Evolutionary conservation across 805 yeast genomes (phyloP).

Genomic region (Komagataella mondaviorum): DNA sequence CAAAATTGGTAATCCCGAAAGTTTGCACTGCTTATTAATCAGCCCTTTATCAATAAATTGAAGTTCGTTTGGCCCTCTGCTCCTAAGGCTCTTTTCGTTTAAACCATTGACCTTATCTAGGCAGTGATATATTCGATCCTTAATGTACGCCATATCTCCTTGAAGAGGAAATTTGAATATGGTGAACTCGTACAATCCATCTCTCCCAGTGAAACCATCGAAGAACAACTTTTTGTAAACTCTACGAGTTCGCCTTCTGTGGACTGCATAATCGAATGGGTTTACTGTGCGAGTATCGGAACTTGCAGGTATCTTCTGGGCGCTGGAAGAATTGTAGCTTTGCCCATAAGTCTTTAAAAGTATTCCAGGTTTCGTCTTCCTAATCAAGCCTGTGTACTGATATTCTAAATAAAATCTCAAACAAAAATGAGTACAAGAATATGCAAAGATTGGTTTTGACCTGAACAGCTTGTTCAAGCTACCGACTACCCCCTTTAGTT

Average conservation of each 20-base stretch:
- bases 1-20: slow-evolving; percentile 11
- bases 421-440: not conserved
- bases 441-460: not conserved
- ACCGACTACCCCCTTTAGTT: not conserved
- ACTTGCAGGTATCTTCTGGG: slow-evolving; percentile 18
- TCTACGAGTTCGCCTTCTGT: slow-evolving; percentile 5
- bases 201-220: slow-evolving; percentile 8
- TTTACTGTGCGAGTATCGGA: not conserved
- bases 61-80: slow-evolving; percentile 1
- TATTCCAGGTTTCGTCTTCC: slow-evolving; percentile 20
- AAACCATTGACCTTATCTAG: slow-evolving; percentile 6
- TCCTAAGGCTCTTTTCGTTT: slow-evolving; percentile 3
- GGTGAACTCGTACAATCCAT: slow-evolving; percentile 14
- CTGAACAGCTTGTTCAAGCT: not conserved
- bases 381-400: slow-evolving; percentile 11
- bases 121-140: slow-evolving; percentile 6
- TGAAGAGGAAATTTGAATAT: slow-evolving; percentile 6
- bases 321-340: slow-evolving; percentile 16
- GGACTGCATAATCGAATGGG: slow-evolving; percentile 9
- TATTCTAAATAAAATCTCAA: slow-evolving; percentile 10
- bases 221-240: slow-evolving; percentile 9
- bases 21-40: not conserved
- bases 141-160: slow-evolving; percentile 6
- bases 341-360: slow-evolving; percentile 4
- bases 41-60: slow-evolving; percentile 3